A percentile compares a stretch with the other conserved stretches of the same genome.
Evolutionary conservation across 2,329 filamentous ascomycete genomes (phyloP).

Genomic region (Sclerotinia spermophila): DNA sequence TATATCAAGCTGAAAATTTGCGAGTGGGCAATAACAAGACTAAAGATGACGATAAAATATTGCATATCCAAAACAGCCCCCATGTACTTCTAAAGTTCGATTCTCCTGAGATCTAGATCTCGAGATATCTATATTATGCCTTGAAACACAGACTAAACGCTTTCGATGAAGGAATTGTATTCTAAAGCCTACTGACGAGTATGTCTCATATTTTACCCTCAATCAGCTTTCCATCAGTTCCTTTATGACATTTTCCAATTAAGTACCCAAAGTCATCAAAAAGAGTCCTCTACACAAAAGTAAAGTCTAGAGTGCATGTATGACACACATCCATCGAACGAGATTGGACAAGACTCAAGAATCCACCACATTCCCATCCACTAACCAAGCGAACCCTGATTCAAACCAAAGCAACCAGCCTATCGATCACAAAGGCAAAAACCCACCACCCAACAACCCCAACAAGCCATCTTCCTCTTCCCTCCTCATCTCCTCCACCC

Average conservation of each 20-base stretch:
- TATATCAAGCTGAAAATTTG: background rate
- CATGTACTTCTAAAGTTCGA: accelerated
- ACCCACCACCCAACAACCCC: background rate
- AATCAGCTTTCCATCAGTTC: background rate
- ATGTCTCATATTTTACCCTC: background rate
- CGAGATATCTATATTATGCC: background rate
- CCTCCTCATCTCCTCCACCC: background rate
- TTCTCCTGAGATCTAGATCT: too few species aligned
- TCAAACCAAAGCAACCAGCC: background rate
- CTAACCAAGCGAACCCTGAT: background rate
- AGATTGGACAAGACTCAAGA: background rate
- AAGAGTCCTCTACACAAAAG: background rate
- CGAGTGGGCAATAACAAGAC: too few species aligned
- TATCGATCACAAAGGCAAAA: background rate
- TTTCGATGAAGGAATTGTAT: background rate
- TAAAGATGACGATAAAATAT: background rate
- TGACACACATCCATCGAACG: background rate
- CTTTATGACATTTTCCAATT: background rate
- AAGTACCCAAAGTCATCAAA: background rate
- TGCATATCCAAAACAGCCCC: accelerated
- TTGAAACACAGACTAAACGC: background rate
- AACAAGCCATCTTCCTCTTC: background rate
- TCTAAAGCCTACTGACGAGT: background rate
- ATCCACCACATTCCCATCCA: too few species aligned
- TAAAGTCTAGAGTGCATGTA: background rate